Evolutionary conservation across 805 yeast genomes (phyloP), one percentile per base, ranked within the genome.

Genomic region (Cephaloascus fragrans): DNA sequence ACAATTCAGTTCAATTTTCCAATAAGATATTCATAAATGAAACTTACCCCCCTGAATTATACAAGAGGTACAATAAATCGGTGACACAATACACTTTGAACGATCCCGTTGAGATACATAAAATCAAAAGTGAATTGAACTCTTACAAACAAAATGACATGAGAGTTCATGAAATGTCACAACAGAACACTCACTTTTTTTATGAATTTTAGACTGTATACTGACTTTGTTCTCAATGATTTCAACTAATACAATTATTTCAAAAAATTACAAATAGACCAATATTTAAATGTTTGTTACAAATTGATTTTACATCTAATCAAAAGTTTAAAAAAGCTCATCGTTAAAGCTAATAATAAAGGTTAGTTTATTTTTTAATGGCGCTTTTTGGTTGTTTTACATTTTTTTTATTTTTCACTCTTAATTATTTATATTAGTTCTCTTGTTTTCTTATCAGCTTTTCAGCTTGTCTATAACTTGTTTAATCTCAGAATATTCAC

Each of bases 101-200:
- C n/a, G 73, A 74, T 40, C 74, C 78, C 3, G 55, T 55, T 19
- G 61, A 70, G 45, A 69, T 80, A 41, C 69, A 67, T 44, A 67
- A 65, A 38, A 77, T 83, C 46, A 76, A 84, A 53, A 58, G 62
- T 32, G 90, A 83, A 51, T 55, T 83, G 48, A 83, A 83, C 50
- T 61, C 65, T 19, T 82, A 61, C 59, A 83, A 83, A 52, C 68
- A 73, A 44, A 62, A 61, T 40, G 81, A 75, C 40, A 83, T 83
- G 94, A 56, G 63, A 31, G 83, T 83, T 28, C 87, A 83, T 53
- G 79, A 73, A 41, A 59, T 64, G 29, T 77, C 85, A 31, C 69
- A 66, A 40, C 56, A 60, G 23, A 72, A 76, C 52, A 83, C 90
- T 5, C 90, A 83, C 50, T 79, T 72, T 53, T 81, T 80, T 52